Percentiles rank a stretch among this genome's conserved stretches.
phyloP scores from a whole-genome alignment of 208 protist species.

The Acanthamoeba castellanii region DNA sequence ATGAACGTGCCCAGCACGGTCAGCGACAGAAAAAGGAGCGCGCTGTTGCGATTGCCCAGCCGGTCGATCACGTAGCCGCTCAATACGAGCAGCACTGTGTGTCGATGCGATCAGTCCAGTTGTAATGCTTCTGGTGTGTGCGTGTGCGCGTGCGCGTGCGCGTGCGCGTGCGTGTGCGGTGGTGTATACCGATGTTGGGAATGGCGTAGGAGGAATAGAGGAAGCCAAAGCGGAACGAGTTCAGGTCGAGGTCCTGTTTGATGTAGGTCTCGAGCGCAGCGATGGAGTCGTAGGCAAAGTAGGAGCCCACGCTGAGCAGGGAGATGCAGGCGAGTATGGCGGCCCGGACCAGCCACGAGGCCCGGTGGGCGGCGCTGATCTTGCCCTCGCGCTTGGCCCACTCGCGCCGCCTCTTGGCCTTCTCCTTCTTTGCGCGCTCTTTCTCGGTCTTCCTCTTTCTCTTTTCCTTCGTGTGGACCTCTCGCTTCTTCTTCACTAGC shows the following conservation, averaged over 20 bases:
- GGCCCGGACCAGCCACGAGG: background rate
- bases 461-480: background rate
- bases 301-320: background rate
- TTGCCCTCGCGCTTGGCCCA: background rate
- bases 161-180: too few relatives aligned
- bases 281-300: background rate
- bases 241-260: background rate
- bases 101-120: too few relatives aligned
- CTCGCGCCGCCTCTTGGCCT: background rate
- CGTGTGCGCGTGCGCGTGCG: too few relatives aligned
- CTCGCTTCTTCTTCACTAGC: background rate
- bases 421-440: background rate
- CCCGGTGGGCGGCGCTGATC: background rate
- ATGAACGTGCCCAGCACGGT: background rate
- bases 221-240: background rate
- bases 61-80: conserved; percentile 6
- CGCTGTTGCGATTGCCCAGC: conserved; percentile 6
- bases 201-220: conserved; percentile 16
- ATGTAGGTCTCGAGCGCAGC: background rate
- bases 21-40: background rate
- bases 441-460: background rate
- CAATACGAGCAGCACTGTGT: background rate
- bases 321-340: background rate
- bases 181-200: background rate
- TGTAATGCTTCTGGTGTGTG: too few relatives aligned